Conservation (phyloP, 768 basidiomycete genomes). For the Suillus tomentosus region DNA sequence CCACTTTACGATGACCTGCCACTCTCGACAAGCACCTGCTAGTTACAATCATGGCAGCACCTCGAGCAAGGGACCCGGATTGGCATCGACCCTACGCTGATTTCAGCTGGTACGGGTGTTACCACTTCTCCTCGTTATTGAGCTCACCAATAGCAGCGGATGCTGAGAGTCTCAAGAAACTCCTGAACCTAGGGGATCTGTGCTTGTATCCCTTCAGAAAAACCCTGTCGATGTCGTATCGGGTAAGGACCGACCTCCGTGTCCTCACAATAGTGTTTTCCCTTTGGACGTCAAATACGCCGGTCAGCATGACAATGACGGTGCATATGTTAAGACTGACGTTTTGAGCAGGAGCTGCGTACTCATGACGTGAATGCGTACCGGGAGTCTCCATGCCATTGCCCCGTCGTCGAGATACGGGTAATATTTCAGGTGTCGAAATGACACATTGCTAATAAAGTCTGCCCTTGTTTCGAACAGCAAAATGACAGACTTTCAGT, state of each 20-base stretch:
- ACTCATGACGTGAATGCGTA: not conserved
- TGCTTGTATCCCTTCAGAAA: constrained; percentile 60
- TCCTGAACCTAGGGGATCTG: constrained; percentile 54
- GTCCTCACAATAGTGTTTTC: constrained; percentile 69
- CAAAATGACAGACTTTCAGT: not conserved
- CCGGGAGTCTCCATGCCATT: not conserved
- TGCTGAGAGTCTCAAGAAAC: constrained; percentile 60
- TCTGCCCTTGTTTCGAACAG: not conserved
- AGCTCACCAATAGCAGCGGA: constrained; percentile 47
- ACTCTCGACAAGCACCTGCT: too few relatives aligned
- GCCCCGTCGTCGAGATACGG: not conserved
- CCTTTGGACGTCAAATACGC: constrained; percentile 74
- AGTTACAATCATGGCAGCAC: constrained; percentile 41
- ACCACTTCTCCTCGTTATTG: not conserved
- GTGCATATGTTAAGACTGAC: not conserved
- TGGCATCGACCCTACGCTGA: constrained; percentile 81
- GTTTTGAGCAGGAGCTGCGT: constrained; percentile 39
- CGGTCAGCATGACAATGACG: constrained; percentile 39
- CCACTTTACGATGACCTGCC: too few relatives aligned
- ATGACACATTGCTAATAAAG: not conserved
- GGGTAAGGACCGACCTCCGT: constrained; percentile 62
- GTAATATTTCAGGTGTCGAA: not conserved
- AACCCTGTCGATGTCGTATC: constrained; percentile 86
- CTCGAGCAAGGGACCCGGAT: constrained; percentile 63
- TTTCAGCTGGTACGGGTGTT: constrained; percentile 53